phyloP scores from a whole-genome alignment of 2,329 filamentous ascomycete species.

The Xylaria sp. region DNA sequence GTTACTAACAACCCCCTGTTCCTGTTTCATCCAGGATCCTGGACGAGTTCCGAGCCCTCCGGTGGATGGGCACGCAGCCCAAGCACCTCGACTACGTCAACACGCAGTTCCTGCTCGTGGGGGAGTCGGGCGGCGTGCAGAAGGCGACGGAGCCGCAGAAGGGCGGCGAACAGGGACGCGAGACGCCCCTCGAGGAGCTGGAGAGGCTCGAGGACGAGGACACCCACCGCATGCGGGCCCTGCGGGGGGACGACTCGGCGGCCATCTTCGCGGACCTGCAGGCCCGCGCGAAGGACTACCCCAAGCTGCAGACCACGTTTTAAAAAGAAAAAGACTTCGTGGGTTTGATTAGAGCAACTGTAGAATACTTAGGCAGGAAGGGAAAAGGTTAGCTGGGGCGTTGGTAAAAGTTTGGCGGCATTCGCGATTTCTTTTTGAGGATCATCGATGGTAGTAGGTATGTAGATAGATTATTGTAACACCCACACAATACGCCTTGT shows the following conservation, averaged over 20 bases:
- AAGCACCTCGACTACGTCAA: constrained; percentile 75
- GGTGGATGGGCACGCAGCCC: constrained; percentile 75
- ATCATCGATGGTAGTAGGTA: too few species aligned
- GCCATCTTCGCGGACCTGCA: constrained; percentile 53
- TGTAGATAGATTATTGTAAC: too few species aligned
- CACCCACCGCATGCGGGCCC: constrained; percentile 60
- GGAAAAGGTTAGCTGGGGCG: not conserved
- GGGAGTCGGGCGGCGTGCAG: constrained; percentile 62
- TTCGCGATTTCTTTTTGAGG: too few species aligned
- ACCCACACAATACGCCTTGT: too few species aligned
- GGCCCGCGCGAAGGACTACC: constrained; percentile 60
- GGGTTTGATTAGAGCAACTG: not conserved
- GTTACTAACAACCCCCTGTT: constrained; percentile 13
- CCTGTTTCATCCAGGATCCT: constrained; percentile 61
- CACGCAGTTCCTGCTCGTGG: constrained; percentile 78
- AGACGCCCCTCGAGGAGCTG: constrained; percentile 70
- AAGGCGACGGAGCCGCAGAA: constrained; percentile 59
- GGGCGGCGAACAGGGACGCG: constrained; percentile 61
- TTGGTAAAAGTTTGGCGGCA: not conserved
- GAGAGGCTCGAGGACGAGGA: constrained; percentile 78
- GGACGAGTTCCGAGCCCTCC: constrained; percentile 70
- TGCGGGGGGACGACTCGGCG: constrained; percentile 50
- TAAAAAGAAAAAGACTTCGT: too few species aligned
- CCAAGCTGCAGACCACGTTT: constrained; percentile 63
- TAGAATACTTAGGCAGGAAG: not conserved